Conservation (phyloP, 106 monocot species). For the Ottelia alismoides region DNA sequence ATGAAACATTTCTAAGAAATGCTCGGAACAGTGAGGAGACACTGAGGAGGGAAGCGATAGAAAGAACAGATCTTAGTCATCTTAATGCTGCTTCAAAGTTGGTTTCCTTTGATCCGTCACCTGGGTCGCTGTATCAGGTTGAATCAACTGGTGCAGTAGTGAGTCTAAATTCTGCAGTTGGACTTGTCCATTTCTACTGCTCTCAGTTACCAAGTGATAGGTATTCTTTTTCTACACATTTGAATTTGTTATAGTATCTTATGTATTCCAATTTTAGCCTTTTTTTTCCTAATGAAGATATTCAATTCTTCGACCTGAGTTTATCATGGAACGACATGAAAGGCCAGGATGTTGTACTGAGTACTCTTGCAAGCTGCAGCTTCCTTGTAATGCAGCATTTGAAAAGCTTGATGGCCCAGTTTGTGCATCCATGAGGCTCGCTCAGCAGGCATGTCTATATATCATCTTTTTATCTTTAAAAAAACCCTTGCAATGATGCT, state of each 20-base stretch:
- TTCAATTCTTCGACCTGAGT: slow-evolving; percentile 93
- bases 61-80: slow-evolving; percentile 98
- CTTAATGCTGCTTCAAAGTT: slow-evolving; percentile 58
- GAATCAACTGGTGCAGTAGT: slow-evolving; percentile 95
- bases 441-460: slow-evolving; percentile 84
- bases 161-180: slow-evolving; percentile 95
- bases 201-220: slow-evolving; percentile 97
- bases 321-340: slow-evolving; percentile 89
- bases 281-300: too few species aligned
- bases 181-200: slow-evolving; percentile 91
- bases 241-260: too few species aligned
- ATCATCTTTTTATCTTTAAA: too few species aligned
- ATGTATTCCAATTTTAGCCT: too few species aligned
- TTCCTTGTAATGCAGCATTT: slow-evolving; percentile 97
- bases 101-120: slow-evolving; percentile 40
- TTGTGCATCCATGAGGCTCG: slow-evolving; percentile 87
- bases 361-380: slow-evolving; percentile 95
- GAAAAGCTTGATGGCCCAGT: slow-evolving; percentile 90
- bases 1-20: slow-evolving; percentile 91
- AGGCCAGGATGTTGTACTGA: slow-evolving; percentile 54
- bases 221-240: too few species aligned
- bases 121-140: slow-evolving; percentile 76
- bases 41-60: slow-evolving; percentile 87
- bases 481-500: too few species aligned
- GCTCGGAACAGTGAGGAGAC: slow-evolving; percentile 97